Evolutionary conservation across 2,329 filamentous ascomycete genomes (phyloP).

Genomic region (Hypoxylon sp.): DNA sequence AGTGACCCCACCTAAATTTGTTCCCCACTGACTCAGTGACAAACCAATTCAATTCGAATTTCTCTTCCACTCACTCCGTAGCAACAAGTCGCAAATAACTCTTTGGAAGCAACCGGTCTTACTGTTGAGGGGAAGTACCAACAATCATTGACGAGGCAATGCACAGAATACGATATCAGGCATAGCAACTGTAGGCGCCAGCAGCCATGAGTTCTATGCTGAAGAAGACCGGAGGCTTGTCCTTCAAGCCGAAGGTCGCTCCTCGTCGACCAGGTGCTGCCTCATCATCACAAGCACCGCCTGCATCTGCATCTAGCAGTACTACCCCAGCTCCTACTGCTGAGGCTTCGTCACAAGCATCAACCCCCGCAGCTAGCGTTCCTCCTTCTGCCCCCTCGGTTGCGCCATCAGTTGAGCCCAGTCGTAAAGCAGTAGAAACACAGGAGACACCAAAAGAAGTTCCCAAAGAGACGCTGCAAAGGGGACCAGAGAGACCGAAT

Average conservation of each 20-base stretch:
- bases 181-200: slow-evolving; percentile 39
- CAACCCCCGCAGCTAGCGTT: slow-evolving; percentile 43
- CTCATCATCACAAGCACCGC: slow-evolving; percentile 45
- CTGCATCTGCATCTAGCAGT: slow-evolving; percentile 43
- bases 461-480: slow-evolving; percentile 8
- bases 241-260: slow-evolving; percentile 78
- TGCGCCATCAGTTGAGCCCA: slow-evolving; percentile 39
- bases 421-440: slow-evolving; percentile 9
- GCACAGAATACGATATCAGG: slow-evolving; percentile 23
- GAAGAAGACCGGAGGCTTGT: slow-evolving; percentile 74
- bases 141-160: slow-evolving; percentile 22
- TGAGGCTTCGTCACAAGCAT: slow-evolving; percentile 45
- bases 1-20: slow-evolving; percentile 30
- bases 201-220: slow-evolving; percentile 73
- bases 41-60: slow-evolving; percentile 21
- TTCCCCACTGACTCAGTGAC: slow-evolving; percentile 24
- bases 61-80: slow-evolving; percentile 6
- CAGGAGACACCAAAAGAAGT: slow-evolving; percentile 23
- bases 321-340: slow-evolving; percentile 47
- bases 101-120: slow-evolving; percentile 9
- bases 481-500: slow-evolving; percentile 15
- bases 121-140: not conserved
- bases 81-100: not conserved
- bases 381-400: slow-evolving; percentile 28
- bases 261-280: slow-evolving; percentile 66